Percentiles rank a stretch among this genome's conserved stretches.
These are phyloP conservation scores for Clarkia xantiana DNA, from an alignment of 345 rosid species.

Conservation along the genomic window DNA sequence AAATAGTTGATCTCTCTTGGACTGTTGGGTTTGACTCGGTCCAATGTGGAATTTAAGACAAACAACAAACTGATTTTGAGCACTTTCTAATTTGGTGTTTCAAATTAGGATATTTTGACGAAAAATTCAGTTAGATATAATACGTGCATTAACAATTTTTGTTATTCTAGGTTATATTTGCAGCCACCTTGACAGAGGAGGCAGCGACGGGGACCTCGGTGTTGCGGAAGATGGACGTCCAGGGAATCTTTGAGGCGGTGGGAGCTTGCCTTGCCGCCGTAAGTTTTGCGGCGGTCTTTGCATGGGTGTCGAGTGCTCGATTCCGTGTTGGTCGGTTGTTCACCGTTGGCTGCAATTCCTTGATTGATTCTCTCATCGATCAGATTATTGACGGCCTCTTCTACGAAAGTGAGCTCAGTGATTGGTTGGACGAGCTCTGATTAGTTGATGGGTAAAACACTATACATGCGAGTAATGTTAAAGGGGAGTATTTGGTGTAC, in stretches of 20 bases:
- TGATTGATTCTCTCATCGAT: constrained; percentile 74
- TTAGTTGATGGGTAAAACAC: no score
- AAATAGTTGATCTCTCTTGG: no score
- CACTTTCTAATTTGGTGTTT: no score
- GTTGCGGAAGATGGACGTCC: constrained; percentile 64
- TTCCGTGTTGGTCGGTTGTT: constrained; percentile 59
- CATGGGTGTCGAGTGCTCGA: constrained; percentile 76
- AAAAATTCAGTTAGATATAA: no score
- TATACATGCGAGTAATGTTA: no score
- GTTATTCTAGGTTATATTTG: constrained; percentile 48
- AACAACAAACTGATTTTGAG: no score
- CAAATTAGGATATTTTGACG: no score
- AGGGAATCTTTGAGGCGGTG: constrained; percentile 47
- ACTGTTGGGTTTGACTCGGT: no score
- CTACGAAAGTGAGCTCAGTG: constrained; percentile 44
- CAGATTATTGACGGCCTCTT: constrained; percentile 82
- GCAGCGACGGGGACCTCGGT: constrained; percentile 66
- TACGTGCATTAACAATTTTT: no score
- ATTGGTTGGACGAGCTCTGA: constrained; percentile 60
- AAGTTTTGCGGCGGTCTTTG: constrained; percentile 52
- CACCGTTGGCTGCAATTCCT: constrained; percentile 53
- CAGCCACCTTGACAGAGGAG: constrained; percentile 57
- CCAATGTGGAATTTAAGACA: no score
- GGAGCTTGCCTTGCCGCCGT: constrained; percentile 20
- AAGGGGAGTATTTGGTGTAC: no score